phyloP scores from a whole-genome alignment of 2,329 filamentous ascomycete species.

The Mycosphaerelloides madeirae region DNA sequence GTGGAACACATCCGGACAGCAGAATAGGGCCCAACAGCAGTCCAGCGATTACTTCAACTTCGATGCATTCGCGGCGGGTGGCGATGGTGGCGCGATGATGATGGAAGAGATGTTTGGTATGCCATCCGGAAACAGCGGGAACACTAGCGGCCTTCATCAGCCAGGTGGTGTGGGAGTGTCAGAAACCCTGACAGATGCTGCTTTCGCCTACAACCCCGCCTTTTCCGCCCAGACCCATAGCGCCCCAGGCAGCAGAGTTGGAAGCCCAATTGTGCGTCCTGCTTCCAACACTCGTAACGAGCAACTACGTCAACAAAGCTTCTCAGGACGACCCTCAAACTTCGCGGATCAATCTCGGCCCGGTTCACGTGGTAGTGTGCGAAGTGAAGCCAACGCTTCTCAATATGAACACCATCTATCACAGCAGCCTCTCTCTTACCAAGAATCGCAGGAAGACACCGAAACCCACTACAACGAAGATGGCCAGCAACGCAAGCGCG shows the following conservation, averaged over 20 bases:
- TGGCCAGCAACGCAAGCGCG: slow-evolving; percentile 67
- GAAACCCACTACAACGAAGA: slow-evolving; percentile 41
- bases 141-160: slow-evolving; percentile 19
- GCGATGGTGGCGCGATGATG: slow-evolving; percentile 19
- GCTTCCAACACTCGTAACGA: slow-evolving; percentile 32
- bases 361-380: slow-evolving; percentile 30
- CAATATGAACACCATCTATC: slow-evolving; percentile 22
- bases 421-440: slow-evolving; percentile 14
- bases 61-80: slow-evolving; percentile 13
- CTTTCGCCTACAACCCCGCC: slow-evolving; percentile 31
- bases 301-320: slow-evolving; percentile 31
- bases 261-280: slow-evolving; percentile 42
- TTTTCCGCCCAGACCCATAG: slow-evolving; percentile 31
- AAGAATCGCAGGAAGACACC: slow-evolving; percentile 16
- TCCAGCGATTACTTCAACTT: slow-evolving; percentile 28
- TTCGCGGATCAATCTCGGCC: slow-evolving; percentile 30
- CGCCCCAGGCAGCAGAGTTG: slow-evolving; percentile 39
- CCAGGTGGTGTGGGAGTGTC: slow-evolving; percentile 26
- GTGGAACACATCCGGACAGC: slow-evolving; percentile 71
- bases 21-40: slow-evolving; percentile 52
- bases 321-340: slow-evolving; percentile 24
- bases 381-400: slow-evolving; percentile 30
- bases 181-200: slow-evolving; percentile 30
- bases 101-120: slow-evolving; percentile 32
- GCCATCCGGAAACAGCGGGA: slow-evolving; percentile 16